A percentile compares a stretch with the other conserved stretches of the same genome.
Conservation (phyloP, 495 filamentous ascomycete genomes). For the Lentithecium fluviatile region DNA sequence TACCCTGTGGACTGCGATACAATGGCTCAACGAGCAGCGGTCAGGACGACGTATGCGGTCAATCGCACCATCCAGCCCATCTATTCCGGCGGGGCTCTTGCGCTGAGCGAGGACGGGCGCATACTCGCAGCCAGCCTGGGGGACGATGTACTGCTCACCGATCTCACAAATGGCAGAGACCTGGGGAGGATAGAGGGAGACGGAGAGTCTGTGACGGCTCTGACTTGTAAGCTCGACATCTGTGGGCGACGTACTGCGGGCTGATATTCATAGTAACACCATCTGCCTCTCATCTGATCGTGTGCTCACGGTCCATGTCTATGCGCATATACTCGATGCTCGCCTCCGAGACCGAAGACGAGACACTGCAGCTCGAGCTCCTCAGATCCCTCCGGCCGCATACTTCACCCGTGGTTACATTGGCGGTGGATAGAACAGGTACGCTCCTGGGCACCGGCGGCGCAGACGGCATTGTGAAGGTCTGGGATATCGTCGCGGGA, state of each 20-base stretch:
- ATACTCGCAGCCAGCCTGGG: conserved; percentile 82
- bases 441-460: conserved; percentile 89
- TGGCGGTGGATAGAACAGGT: conserved; percentile 78
- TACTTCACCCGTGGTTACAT: conserved; percentile 78
- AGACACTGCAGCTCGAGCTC: conserved; percentile 61
- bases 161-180: conserved; percentile 78
- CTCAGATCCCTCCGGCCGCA: conserved; percentile 86
- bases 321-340: conserved; percentile 86
- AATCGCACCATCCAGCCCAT: conserved; percentile 82
- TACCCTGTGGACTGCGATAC: no score
- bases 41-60: conserved; percentile 85
- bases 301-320: conserved; percentile 89
- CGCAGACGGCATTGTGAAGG: conserved; percentile 88
- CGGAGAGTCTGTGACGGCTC: conserved; percentile 84
- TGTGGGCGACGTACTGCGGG: neutral
- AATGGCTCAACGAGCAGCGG: conserved; percentile 42
- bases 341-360: conserved; percentile 51
- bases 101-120: conserved; percentile 75
- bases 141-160: conserved; percentile 85
- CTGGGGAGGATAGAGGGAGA: conserved; percentile 89
- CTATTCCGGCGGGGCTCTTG: conserved; percentile 85
- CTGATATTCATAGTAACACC: conserved; percentile 65
- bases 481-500: conserved; percentile 92
- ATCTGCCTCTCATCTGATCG: conserved; percentile 77
- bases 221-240: conserved; percentile 61